phyloP scores from a whole-genome alignment of 1,284 basidiomycete genomes.

The Pterulicium gracile region DNA sequence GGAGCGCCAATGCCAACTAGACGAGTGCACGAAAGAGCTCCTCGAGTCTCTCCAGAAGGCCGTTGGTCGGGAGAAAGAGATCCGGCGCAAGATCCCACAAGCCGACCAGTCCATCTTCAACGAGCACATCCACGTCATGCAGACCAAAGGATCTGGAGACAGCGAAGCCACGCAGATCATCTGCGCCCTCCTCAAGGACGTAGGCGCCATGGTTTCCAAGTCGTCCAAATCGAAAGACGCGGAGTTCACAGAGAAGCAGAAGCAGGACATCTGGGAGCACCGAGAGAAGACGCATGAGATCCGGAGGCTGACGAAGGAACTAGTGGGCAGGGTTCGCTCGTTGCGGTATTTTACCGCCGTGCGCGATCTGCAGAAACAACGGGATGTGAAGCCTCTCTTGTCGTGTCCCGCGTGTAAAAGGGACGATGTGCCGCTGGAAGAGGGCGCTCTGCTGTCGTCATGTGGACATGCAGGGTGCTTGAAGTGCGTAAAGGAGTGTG shows the following conservation, averaged over 20 bases:
- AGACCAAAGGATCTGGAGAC: constrained; percentile 65
- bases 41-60: constrained; percentile 55
- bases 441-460: constrained; percentile 79
- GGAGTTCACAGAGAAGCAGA: constrained; percentile 38
- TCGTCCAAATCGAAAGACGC: constrained; percentile 43
- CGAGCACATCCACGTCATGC: constrained; percentile 59
- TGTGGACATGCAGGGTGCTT: constrained; percentile 84
- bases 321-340: constrained; percentile 81
- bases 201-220: constrained; percentile 37
- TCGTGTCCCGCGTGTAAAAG: constrained; percentile 52
- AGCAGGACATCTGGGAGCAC: constrained; percentile 69
- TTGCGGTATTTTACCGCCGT: constrained; percentile 86
- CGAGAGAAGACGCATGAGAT: constrained; percentile 83
- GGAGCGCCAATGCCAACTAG: constrained; percentile 71
- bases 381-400: constrained; percentile 42
- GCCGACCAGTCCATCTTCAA: constrained; percentile 70
- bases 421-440: constrained; percentile 45
- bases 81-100: neutral
- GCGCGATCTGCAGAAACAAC: constrained; percentile 76
- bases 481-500: constrained; percentile 60
- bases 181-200: constrained; percentile 48
- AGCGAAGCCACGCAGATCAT: constrained; percentile 59
- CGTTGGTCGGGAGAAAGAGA: constrained; percentile 24
- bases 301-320: constrained; percentile 74
- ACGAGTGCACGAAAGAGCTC: constrained; percentile 72